Evolutionary conservation across 1,284 basidiomycete species (phyloP), one percentile per base, ranked within the genome.

Genomic region (Sanghuangporus baumii): DNA sequence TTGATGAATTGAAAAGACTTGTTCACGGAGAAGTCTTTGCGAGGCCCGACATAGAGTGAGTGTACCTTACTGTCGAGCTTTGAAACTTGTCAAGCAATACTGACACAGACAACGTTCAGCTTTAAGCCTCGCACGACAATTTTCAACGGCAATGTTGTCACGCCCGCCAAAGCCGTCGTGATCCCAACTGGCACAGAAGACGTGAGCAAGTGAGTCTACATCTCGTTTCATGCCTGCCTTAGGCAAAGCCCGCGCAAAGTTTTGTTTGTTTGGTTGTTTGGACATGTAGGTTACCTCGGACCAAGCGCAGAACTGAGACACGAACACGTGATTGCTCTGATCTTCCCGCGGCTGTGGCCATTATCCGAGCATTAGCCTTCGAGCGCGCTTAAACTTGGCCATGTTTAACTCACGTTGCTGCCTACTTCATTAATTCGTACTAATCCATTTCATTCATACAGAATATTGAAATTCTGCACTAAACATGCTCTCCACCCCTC

Each of bases 401-500:
- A 31, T 31, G 3, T 5, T 31, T 31, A 4, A 31, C 26, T 2
- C 26, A 31, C 26, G 5, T 31, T 31, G 26, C 26, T 31, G 2
- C 3, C 26, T 3, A 31, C 26, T 16, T 38, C 18, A 4, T 46
- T 6, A 2, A 9, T 37, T 18, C 26, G 26, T 31, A 5, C 51
- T 61, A 18, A 61, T 46, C 6, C 16, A 12, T n/a, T 43, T 18
- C n/a, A 12, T 55, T 55, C 20, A 36, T 59, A 11, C 65, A 91
- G 89, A 66, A 78, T 84, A 63, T 73, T 94, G 63, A 68, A 81
- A 14, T 92, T 94, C 73, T 94, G 93, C 70, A 72, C 70, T 18
- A 81, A 83, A 59, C 79, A 94, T 69, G 72, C 73, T 0, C 75
- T 95, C 3, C 86, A 87, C n/a, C 82, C 88, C 5, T 93, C 91